These are phyloP conservation scores for Aspergillus melleus DNA, from an alignment of 2,329 filamentous ascomycete genomes.

Conservation along the genomic window DNA sequence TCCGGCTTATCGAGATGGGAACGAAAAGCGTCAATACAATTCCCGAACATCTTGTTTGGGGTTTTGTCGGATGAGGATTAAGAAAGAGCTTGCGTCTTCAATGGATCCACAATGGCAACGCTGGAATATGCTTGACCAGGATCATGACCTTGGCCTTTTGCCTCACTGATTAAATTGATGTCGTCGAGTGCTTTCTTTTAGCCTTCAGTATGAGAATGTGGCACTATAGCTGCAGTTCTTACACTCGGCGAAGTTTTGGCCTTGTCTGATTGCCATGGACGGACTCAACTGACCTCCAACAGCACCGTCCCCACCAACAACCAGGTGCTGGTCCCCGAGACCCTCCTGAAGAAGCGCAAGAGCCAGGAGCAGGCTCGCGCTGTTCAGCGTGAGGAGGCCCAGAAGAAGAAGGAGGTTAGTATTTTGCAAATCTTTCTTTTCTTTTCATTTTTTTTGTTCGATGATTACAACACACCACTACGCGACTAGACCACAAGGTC, in stretches of 20 bases:
- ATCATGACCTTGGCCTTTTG: constrained; percentile 19
- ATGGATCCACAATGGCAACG: constrained; percentile 24
- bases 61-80: constrained; percentile 75
- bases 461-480: constrained; percentile 86
- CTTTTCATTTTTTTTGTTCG: constrained; percentile 31
- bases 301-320: constrained; percentile 92
- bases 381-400: constrained; percentile 73
- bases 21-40: constrained; percentile 50
- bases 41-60: constrained; percentile 58
- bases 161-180: constrained; percentile 80
- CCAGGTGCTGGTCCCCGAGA: constrained; percentile 97
- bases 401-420: constrained; percentile 91
- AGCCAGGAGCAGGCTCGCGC: constrained; percentile 98
- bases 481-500: constrained; percentile 90
- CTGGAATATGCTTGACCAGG: constrained; percentile 31
- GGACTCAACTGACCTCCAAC: constrained; percentile 72
- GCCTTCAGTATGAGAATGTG: constrained; percentile 79
- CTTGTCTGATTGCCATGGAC: constrained; percentile 64
- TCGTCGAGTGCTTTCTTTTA: constrained; percentile 71
- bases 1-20: constrained; percentile 1
- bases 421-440: constrained; percentile 10
- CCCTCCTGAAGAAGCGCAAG: constrained; percentile 99
- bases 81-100: constrained; percentile 35
- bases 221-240: constrained; percentile 89
- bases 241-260: constrained; percentile 71